A percentile compares a stretch with the other conserved stretches of the same genome.
Evolutionary conservation across 2,329 filamentous ascomycete species (phyloP).

Genomic region (Penicillium sp.): DNA sequence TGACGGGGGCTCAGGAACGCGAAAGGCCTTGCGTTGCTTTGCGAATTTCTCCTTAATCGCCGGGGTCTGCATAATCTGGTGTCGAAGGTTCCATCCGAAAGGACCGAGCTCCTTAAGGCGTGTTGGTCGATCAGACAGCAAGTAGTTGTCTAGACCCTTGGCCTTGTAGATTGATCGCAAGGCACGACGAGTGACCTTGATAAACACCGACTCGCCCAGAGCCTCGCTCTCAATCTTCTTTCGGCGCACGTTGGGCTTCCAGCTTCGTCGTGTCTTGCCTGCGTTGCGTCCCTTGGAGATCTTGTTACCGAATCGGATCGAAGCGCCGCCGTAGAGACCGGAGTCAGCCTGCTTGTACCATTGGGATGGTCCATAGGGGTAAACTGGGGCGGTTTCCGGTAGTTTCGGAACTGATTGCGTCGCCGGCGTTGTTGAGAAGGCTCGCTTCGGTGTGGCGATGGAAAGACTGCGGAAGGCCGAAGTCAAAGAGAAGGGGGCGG

Average conservation of each 20-base stretch:
- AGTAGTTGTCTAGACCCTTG: conserved; percentile 87
- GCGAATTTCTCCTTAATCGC: conserved; percentile 66
- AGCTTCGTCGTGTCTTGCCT: conserved; percentile 50
- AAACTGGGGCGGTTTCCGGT: conserved; percentile 45
- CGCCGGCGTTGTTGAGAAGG: conserved; percentile 40
- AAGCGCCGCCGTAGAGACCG: conserved; percentile 49
- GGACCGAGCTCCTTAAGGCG: conserved; percentile 85
- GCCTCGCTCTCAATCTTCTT: conserved; percentile 50
- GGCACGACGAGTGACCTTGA: conserved; percentile 49
- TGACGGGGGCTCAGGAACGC: conserved; percentile 56
- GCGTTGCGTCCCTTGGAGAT: conserved; percentile 51
- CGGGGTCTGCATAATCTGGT: conserved; percentile 80
- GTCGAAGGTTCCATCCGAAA: conserved; percentile 85
- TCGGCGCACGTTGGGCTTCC: conserved; percentile 51
- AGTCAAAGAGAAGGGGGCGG: conserved; percentile 37
- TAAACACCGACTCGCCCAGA: conserved; percentile 43
- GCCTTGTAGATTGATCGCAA: conserved; percentile 69
- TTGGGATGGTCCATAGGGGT: conserved; percentile 47
- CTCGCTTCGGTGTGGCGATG: conserved; percentile 37
- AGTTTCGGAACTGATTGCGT: conserved; percentile 35
- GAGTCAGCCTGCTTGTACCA: conserved; percentile 49
- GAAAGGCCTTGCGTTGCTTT: conserved; percentile 63
- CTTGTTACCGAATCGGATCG: conserved; percentile 52
- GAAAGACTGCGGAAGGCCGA: conserved; percentile 43
- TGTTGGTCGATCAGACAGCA: conserved; percentile 74